phyloP scores from a whole-genome alignment of 208 protist genomes.

The Leishmania gerbilli region DNA sequence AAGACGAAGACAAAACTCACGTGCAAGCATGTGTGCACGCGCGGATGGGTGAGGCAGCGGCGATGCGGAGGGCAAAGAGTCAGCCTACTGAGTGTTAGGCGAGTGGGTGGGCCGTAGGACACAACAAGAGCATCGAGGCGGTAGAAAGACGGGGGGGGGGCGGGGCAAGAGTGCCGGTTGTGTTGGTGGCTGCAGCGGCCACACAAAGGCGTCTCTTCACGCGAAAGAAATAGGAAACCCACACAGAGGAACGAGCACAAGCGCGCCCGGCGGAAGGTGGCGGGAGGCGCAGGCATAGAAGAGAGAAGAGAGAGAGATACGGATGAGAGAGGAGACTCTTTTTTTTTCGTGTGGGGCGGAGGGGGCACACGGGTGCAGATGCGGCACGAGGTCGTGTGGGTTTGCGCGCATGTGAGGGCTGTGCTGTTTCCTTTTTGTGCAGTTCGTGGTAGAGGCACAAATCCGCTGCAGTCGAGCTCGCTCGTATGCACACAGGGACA shows the following conservation, averaged over 20 bases:
- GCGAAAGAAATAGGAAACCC: background rate
- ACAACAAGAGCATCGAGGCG: background rate
- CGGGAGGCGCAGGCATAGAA: background rate
- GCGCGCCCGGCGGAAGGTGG: background rate
- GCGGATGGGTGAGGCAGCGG: background rate
- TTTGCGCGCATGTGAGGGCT: background rate
- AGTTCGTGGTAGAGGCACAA: background rate
- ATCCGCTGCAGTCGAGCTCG: background rate
- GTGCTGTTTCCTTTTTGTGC: background rate
- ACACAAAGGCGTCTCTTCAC: background rate
- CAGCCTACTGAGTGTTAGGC: background rate
- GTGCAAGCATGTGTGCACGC: slow-evolving; percentile 7
- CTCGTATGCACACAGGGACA: background rate
- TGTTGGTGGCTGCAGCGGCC: too few species aligned
- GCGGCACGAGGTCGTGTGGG: background rate
- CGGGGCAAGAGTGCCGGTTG: background rate
- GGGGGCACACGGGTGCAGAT: background rate
- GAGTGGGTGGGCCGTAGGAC: background rate
- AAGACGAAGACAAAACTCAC: background rate
- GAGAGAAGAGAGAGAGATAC: background rate
- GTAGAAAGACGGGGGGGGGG: background rate
- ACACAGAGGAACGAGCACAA: background rate
- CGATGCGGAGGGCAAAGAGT: background rate
- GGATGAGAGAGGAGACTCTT: background rate
- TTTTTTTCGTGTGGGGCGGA: background rate